Conservation (phyloP, 495 filamentous ascomycete genomes). For the Stereocaulon alpinum region DNA sequence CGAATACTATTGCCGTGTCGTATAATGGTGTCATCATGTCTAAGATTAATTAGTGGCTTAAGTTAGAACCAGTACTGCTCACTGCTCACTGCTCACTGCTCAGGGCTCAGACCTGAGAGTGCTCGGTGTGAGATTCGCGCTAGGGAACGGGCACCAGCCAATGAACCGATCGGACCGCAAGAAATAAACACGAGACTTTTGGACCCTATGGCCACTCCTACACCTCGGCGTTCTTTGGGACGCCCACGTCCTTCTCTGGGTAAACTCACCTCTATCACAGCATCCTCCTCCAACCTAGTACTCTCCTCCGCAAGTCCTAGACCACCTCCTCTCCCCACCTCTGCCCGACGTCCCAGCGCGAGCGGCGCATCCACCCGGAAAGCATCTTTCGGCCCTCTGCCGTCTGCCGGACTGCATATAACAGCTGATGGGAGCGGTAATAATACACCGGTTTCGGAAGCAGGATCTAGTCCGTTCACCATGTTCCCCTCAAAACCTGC, state of each 20-base stretch:
- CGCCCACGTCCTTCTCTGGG: conserved; percentile 33
- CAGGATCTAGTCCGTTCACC: conserved; percentile 24
- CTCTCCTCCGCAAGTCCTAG: conserved; percentile 35
- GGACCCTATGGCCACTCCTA: conserved; percentile 19
- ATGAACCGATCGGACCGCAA: conserved; percentile 3
- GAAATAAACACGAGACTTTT: conserved; percentile 9
- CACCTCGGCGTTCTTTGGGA: conserved; percentile 34
- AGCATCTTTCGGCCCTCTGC: conserved; percentile 52
- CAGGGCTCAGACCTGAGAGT: neutral
- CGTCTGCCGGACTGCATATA: conserved; percentile 41
- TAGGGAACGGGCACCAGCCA: conserved; percentile 1
- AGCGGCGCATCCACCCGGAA: conserved; percentile 48
- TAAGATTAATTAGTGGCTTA: neutral
- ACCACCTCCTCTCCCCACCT: conserved; percentile 23
- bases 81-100: too few relatives aligned
- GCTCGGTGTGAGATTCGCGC: neutral
- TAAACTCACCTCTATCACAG: conserved; percentile 38
- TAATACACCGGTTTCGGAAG: conserved; percentile 44
- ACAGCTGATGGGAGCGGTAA: conserved; percentile 51
- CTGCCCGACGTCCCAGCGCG: conserved; percentile 27
- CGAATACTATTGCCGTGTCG: neutral
- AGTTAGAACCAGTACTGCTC: too few relatives aligned
- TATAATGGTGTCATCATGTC: neutral
- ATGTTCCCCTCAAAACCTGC: conserved; percentile 16
- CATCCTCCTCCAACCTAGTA: conserved; percentile 49